These are phyloP conservation scores for Coniochaeta prunicola DNA, from an alignment of 2,329 filamentous ascomycete genomes.

Conservation along the genomic window DNA sequence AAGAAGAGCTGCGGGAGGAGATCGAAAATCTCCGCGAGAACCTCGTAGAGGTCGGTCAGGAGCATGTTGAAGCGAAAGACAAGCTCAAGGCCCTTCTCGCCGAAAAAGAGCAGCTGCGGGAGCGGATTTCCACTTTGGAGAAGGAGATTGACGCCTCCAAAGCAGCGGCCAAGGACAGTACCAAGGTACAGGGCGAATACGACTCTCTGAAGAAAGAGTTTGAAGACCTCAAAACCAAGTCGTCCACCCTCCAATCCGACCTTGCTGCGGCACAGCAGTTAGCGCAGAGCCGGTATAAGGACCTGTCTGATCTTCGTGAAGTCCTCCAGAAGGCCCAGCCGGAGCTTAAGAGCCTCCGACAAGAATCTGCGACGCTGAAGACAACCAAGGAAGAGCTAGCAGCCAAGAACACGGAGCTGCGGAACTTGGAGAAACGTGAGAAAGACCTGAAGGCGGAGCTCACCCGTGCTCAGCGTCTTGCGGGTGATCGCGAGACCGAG, in stretches of 20 bases:
- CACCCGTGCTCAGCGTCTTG: constrained; percentile 58
- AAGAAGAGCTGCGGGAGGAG: constrained; percentile 76
- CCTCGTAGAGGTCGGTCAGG: constrained; percentile 69
- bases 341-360: constrained; percentile 71
- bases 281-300: constrained; percentile 80
- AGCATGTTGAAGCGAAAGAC: constrained; percentile 78
- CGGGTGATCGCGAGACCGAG: constrained; percentile 69
- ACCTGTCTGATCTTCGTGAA: constrained; percentile 73
- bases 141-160: constrained; percentile 49
- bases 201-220: constrained; percentile 45
- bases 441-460: constrained; percentile 75
- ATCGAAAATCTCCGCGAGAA: constrained; percentile 79
- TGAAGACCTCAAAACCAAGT: constrained; percentile 64
- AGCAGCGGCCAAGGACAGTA: constrained; percentile 31
- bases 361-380: constrained; percentile 70
- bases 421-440: constrained; percentile 72
- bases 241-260: constrained; percentile 68
- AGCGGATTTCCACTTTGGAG: constrained; percentile 61
- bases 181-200: constrained; percentile 54
- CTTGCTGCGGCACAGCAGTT: constrained; percentile 80
- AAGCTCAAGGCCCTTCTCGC: constrained; percentile 62
- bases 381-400: constrained; percentile 67
- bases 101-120: constrained; percentile 60
- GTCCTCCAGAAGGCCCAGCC: constrained; percentile 79
- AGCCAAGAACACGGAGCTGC: constrained; percentile 51